Conservation (phyloP, 495 filamentous ascomycete genomes). For the Xanthoparmelia taractica region DNA sequence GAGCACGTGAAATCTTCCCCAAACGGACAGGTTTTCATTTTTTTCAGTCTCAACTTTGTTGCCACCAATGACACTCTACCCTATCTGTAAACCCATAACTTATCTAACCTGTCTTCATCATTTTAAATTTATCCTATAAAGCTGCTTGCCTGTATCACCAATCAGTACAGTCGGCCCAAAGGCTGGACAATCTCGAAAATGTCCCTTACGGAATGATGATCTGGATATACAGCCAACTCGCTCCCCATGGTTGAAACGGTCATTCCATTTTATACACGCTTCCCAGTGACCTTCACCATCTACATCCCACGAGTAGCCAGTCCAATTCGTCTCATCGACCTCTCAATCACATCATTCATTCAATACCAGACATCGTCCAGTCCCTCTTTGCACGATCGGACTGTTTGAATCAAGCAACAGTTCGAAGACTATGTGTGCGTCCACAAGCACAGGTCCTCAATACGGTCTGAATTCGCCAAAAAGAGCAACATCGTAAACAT, state of each 20-base stretch:
- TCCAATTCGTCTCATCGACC: not conserved
- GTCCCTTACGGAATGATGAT: not conserved
- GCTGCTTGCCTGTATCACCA: not conserved
- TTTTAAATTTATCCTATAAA: no score
- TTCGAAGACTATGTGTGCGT: not conserved
- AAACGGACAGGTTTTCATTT: not conserved
- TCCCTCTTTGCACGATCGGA: not conserved
- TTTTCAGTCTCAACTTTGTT: no score
- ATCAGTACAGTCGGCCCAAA: not conserved
- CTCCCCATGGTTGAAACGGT: not conserved
- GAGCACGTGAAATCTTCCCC: not conserved
- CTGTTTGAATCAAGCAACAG: not conserved
- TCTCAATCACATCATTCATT: not conserved
- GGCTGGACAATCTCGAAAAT: not conserved
- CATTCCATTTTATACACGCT: not conserved
- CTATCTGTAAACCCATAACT: no score
- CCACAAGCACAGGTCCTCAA: constrained; percentile 8
- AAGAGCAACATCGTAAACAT: not conserved
- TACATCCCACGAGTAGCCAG: not conserved
- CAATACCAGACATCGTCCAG: not conserved
- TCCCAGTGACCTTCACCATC: not conserved
- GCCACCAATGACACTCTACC: no score
- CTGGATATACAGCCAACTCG: not conserved
- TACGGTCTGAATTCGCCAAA: not conserved
- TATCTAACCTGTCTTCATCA: no score